phyloP scores from a whole-genome alignment of 768 basidiomycete species.

The Russula foetens region DNA sequence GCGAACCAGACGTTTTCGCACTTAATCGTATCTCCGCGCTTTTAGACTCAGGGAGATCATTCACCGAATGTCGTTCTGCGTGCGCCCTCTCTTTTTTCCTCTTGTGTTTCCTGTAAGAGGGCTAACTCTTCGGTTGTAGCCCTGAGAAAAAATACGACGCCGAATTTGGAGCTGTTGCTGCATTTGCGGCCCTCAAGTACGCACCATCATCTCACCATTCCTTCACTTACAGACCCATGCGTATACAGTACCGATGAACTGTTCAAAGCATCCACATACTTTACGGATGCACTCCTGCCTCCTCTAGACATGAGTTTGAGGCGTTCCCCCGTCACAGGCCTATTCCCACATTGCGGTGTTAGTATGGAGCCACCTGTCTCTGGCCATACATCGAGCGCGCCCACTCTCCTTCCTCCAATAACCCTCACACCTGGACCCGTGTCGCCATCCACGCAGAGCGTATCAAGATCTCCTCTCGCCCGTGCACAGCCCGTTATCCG shows the following conservation, averaged over 20 bases:
- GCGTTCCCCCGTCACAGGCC: background rate
- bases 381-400: constrained; percentile 1
- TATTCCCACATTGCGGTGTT: background rate
- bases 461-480: constrained; percentile 11
- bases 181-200: constrained; percentile 63
- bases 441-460: constrained; percentile 1
- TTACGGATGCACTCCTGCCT: constrained; percentile 46
- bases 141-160: constrained; percentile 54
- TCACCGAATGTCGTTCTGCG: constrained; percentile 42
- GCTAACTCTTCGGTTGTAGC: constrained; percentile 26
- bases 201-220: constrained; percentile 20
- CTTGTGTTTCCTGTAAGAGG: background rate
- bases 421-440: background rate
- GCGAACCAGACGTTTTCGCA: constrained; percentile 62
- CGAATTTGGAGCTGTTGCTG: constrained; percentile 56
- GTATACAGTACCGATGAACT: constrained; percentile 60
- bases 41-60: constrained; percentile 57
- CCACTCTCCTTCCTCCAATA: constrained; percentile 6
- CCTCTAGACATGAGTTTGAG: background rate
- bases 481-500: constrained; percentile 15
- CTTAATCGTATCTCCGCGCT: constrained; percentile 62
- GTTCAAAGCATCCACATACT: constrained; percentile 65
- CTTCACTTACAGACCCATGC: background rate
- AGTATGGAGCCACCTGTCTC: constrained; percentile 7
- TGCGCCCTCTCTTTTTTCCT: constrained; percentile 25